These are phyloP conservation scores for Candida pseudoviswanathii DNA, from an alignment of 1,139 yeast species.

Conservation along the genomic window DNA sequence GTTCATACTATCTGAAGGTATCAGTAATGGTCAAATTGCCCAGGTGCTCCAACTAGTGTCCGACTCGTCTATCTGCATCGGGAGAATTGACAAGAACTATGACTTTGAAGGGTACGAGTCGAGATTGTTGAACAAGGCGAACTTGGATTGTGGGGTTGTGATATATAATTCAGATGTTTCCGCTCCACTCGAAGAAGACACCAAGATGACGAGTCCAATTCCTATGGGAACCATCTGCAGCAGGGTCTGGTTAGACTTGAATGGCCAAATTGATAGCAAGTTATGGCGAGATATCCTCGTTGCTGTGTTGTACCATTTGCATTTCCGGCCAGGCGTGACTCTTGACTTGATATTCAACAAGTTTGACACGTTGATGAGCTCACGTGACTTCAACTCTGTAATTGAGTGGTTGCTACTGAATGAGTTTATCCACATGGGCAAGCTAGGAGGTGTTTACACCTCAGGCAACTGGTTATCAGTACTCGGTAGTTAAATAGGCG, in stretches of 20 bases:
- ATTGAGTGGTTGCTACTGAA: slow-evolving; percentile 59
- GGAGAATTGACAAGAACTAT: slow-evolving; percentile 56
- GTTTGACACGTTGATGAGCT: slow-evolving; percentile 46
- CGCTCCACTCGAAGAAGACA: neutral
- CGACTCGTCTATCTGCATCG: slow-evolving; percentile 35
- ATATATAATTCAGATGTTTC: slow-evolving; percentile 15
- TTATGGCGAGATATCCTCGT: slow-evolving; percentile 63
- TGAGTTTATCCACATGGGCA: slow-evolving; percentile 39
- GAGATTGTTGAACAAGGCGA: slow-evolving; percentile 59
- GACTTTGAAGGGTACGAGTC: slow-evolving; percentile 61
- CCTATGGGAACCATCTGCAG: slow-evolving; percentile 67
- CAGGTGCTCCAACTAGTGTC: slow-evolving; percentile 52
- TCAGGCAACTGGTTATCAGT: slow-evolving; percentile 55
- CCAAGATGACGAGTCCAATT: slow-evolving; percentile 31
- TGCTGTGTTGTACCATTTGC: slow-evolving; percentile 51
- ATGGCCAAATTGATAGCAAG: slow-evolving; percentile 57
- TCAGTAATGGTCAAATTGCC: slow-evolving; percentile 61
- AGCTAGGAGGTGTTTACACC: slow-evolving; percentile 52
- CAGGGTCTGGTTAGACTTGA: slow-evolving; percentile 70
- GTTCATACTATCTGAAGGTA: slow-evolving; percentile 56
- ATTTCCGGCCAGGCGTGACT: slow-evolving; percentile 70
- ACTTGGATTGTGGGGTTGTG: slow-evolving; percentile 66
- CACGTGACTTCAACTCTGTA: slow-evolving; percentile 51
- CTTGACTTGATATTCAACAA: slow-evolving; percentile 30
- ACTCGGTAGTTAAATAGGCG: slow-evolving; percentile 23